Evolutionary conservation across 768 basidiomycete genomes (phyloP).

Genomic region (Lentinula raphanica): DNA sequence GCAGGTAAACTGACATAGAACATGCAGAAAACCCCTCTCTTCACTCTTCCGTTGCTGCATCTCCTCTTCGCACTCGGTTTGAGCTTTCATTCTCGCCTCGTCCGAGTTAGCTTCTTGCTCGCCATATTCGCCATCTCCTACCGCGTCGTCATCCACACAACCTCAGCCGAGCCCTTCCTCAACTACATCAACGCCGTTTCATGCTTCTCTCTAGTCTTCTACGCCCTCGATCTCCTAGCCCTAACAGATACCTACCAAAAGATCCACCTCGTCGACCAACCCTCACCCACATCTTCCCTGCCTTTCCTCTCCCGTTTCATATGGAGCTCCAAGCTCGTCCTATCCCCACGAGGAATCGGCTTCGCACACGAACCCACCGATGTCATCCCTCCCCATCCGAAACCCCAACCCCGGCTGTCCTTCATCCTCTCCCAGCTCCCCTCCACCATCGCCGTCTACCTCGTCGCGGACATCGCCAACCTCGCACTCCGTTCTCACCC

Average conservation of each 20-base stretch:
- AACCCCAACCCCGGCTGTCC: constrained; percentile 10
- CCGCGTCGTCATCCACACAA: constrained; percentile 21
- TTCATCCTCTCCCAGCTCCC: constrained; percentile 20
- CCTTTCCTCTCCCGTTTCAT: constrained; percentile 17
- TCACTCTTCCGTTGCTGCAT: not conserved
- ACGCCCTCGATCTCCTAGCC: constrained; percentile 23
- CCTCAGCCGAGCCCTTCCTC: constrained; percentile 18
- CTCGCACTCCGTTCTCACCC: constrained; percentile 10
- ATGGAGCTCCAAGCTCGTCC: constrained; percentile 27
- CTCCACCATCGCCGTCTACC: constrained; percentile 7
- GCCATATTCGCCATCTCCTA: constrained; percentile 3
- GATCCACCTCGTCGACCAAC: constrained; percentile 17
- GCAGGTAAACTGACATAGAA: too few species aligned
- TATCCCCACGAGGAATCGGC: constrained; percentile 29
- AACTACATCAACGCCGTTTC: constrained; percentile 7
- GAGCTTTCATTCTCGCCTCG: not conserved
- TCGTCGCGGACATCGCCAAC: constrained; percentile 14
- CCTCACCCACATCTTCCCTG: constrained; percentile 3
- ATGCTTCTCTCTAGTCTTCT: constrained; percentile 18
- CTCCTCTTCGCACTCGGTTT: not conserved
- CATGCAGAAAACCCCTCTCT: not conserved
- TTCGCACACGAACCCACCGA: constrained; percentile 26
- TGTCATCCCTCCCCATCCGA: constrained; percentile 16
- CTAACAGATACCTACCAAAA: constrained; percentile 21
- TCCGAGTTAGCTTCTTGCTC: not conserved